phyloP scores from a whole-genome alignment of 2,329 filamentous ascomycete species.

The Exophiala calicioides region DNA sequence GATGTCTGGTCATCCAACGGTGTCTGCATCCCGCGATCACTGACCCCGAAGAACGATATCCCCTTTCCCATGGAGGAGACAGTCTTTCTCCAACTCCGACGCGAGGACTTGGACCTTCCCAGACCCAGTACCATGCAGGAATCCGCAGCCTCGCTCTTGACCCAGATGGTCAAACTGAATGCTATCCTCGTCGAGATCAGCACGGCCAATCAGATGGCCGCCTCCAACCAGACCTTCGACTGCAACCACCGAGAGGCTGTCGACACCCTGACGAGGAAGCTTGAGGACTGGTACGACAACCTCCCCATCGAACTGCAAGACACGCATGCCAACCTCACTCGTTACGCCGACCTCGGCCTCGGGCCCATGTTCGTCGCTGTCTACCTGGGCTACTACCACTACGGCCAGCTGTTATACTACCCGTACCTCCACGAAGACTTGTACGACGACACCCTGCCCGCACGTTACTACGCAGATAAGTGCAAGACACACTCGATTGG shows the following conservation, averaged over 20 bases:
- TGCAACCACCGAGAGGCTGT: slow-evolving; percentile 27
- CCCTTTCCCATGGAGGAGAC: slow-evolving; percentile 43
- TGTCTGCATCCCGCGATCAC: slow-evolving; percentile 38
- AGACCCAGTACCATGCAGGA: slow-evolving; percentile 14
- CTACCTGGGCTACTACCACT: slow-evolving; percentile 52
- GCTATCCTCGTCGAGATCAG: slow-evolving; percentile 45
- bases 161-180: slow-evolving; percentile 43
- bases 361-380: slow-evolving; percentile 49
- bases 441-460: slow-evolving; percentile 11
- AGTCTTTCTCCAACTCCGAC: slow-evolving; percentile 34
- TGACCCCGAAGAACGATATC: slow-evolving; percentile 32
- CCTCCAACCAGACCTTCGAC: slow-evolving; percentile 21
- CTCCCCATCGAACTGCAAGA: slow-evolving; percentile 42
- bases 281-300: slow-evolving; percentile 40
- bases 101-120: slow-evolving; percentile 7
- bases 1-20: slow-evolving; percentile 45
- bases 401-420: slow-evolving; percentile 51
- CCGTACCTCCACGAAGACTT: slow-evolving; percentile 45
- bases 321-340: slow-evolving; percentile 42
- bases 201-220: slow-evolving; percentile 40
- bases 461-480: slow-evolving; percentile 39
- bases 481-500: slow-evolving; percentile 45
- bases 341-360: slow-evolving; percentile 42
- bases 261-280: slow-evolving; percentile 35
- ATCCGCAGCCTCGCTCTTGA: slow-evolving; percentile 15